Evolutionary conservation across 2,329 filamentous ascomycete genomes (phyloP).

Genomic region (Penicillium paneum): DNA sequence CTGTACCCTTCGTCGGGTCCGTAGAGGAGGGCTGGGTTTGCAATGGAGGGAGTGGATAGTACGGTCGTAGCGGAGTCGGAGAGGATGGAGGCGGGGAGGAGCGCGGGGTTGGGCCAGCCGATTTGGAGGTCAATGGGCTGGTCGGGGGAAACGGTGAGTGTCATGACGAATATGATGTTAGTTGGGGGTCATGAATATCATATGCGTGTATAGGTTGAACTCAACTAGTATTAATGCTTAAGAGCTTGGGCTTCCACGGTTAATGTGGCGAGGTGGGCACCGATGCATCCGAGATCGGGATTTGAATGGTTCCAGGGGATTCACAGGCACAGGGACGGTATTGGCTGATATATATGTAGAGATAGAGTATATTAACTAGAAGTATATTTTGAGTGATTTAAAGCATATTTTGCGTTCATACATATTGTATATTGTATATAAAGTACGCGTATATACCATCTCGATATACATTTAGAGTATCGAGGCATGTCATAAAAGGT

Average conservation of each 20-base stretch:
- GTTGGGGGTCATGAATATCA: neutral
- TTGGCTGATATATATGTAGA: neutral
- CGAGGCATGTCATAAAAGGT: neutral
- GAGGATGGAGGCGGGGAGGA: constrained; percentile 65
- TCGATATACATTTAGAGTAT: neutral
- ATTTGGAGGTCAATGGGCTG: constrained; percentile 42
- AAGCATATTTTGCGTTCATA: no score
- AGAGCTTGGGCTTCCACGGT: neutral
- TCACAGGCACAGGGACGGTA: neutral
- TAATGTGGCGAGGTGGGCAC: neutral
- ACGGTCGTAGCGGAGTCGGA: constrained; percentile 58
- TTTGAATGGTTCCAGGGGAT: neutral
- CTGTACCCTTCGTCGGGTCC: constrained; percentile 73
- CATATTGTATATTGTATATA: no score
- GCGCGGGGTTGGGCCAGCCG: constrained; percentile 51
- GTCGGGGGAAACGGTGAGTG: constrained; percentile 6
- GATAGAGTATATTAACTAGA: no score
- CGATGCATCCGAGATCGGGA: constrained; percentile 11
- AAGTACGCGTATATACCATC: neutral
- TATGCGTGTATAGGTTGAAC: neutral
- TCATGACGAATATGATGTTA: constrained; percentile 2
- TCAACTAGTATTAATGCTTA: neutral
- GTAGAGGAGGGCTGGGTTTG: constrained; percentile 68
- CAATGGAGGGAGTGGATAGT: constrained; percentile 59
- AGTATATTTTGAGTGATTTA: no score